Percentiles rank a stretch among this genome's conserved stretches.
These are phyloP conservation scores for Hortaea sp. DNA, from an alignment of 2,329 filamentous ascomycete genomes.

Conservation along the genomic window DNA sequence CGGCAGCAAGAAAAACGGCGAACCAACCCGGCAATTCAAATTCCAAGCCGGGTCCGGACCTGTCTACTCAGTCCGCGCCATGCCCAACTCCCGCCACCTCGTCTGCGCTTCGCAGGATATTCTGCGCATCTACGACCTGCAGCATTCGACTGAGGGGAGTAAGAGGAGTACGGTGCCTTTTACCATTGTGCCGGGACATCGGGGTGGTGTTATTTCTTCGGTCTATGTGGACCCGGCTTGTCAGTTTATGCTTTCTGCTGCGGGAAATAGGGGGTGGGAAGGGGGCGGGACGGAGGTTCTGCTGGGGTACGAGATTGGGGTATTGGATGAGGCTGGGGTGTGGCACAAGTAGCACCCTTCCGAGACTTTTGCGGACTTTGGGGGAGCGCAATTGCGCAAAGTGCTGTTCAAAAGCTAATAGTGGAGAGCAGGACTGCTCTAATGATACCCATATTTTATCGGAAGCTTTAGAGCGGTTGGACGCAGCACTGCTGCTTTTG, in stretches of 20 bases:
- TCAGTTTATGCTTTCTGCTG: conserved; percentile 82
- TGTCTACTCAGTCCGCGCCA: conserved; percentile 76
- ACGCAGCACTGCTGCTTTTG: too few species aligned
- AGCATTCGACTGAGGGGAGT: conserved; percentile 26
- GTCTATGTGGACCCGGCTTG: conserved; percentile 82
- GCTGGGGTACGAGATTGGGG: conserved; percentile 79
- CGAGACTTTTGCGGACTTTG: too few species aligned
- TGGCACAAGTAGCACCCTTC: conserved; percentile 22
- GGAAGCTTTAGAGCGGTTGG: too few species aligned
- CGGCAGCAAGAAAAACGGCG: conserved; percentile 47
- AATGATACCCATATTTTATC: too few species aligned
- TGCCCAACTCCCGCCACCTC: conserved; percentile 87
- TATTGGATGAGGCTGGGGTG: conserved; percentile 19
- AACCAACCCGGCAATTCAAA: conserved; percentile 68
- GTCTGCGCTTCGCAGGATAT: conserved; percentile 93
- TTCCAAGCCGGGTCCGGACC: conserved; percentile 84
- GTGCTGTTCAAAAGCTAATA: too few species aligned
- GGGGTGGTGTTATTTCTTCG: conserved; percentile 78
- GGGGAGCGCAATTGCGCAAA: too few species aligned
- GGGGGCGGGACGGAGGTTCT: conserved; percentile 81
- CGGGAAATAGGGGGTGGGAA: conserved; percentile 91
- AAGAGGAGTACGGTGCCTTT: conserved; percentile 56
- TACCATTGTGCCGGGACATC: conserved; percentile 85
- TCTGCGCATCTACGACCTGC: conserved; percentile 78
- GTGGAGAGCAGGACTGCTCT: too few species aligned